Conservation (phyloP, 2,329 filamentous ascomycete genomes). For the Byssothecium circinans region DNA sequence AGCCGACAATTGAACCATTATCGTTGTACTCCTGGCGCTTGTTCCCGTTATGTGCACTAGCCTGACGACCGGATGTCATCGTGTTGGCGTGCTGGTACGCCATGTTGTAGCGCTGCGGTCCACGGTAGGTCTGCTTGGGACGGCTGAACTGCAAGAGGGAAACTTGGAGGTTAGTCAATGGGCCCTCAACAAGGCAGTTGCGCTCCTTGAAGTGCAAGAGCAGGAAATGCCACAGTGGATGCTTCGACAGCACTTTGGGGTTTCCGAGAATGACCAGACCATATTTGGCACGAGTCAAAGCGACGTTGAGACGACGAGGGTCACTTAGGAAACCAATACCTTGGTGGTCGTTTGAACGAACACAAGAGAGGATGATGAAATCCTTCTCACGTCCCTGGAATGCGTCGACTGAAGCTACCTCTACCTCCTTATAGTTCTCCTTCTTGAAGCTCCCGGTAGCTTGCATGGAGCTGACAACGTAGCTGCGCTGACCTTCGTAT, state of each 20-base stretch:
- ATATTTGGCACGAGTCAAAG: slow-evolving; percentile 94
- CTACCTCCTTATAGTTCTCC: slow-evolving; percentile 97
- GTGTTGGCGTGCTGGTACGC: slow-evolving; percentile 69
- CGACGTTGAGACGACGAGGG: slow-evolving; percentile 94
- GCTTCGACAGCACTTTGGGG: slow-evolving; percentile 95
- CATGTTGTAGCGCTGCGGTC: slow-evolving; percentile 83
- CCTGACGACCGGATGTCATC: slow-evolving; percentile 53
- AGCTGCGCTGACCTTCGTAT: slow-evolving; percentile 97
- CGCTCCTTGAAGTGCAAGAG: slow-evolving; percentile 95
- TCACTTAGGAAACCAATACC: slow-evolving; percentile 99
- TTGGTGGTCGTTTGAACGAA: slow-evolving; percentile 97
- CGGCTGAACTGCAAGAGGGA: slow-evolving; percentile 93
- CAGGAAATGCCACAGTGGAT: slow-evolving; percentile 95
- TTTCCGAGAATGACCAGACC: slow-evolving; percentile 96
- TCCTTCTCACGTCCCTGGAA: slow-evolving; percentile 99
- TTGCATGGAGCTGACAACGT: slow-evolving; percentile 99
- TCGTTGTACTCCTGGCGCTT: slow-evolving; percentile 64
- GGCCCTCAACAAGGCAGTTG: slow-evolving; percentile 94
- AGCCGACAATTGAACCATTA: slow-evolving; percentile 86
- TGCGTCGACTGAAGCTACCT: slow-evolving; percentile 96
- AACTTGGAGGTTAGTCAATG: slow-evolving; percentile 91
- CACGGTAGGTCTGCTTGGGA: slow-evolving; percentile 88
- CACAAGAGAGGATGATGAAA: slow-evolving; percentile 96
- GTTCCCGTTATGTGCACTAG: slow-evolving; percentile 49
- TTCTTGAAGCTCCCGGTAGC: slow-evolving; percentile 97